Evolutionary conservation across 306 rosid genomes (phyloP), one percentile per base, ranked within the genome.

Genomic region (Pyrus communis): DNA sequence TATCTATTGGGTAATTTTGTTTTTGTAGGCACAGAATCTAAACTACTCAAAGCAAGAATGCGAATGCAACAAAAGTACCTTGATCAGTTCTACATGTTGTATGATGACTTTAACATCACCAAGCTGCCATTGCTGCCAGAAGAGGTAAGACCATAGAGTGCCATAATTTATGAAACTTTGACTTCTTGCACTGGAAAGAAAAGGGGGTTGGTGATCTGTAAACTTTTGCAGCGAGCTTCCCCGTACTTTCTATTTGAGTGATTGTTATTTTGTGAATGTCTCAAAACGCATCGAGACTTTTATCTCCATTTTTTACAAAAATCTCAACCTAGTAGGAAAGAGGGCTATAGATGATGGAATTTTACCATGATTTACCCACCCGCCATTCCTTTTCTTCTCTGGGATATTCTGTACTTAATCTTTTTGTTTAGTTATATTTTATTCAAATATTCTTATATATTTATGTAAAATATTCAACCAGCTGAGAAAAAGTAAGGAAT

Each of bases 51-150:
- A 88, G 93, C 98, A 61, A 96, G 99, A 81, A 96, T 96, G 99
- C 92, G 90, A 73, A 96, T 96, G 99, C 99, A 96, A 82, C 86
- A 92, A 68, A 96, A 91, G 84, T 96, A 96, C 80, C 87, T 92
- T 43, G 91, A 96, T 72, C 99, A 96, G 72, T 96, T 96, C 84
- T 96, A 96, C 88, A 82, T 90, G 97, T 84, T 96, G 90, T 96
- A 96, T 68, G 99, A 96, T 69, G 99, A 92, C 85, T 96, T 96
- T 22, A 80, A 92, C 81, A 91, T 96, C 77, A 92, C 93, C 81
- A 92, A 92, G 87, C 88, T 96, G 75, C 99, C 99, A 52, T 87
- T 96, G 79, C 93, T 96, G 63, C 99, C 99, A 11, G 84, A 92
- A 71, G 99, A 96, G 99, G 99, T 92, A 82, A 80, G 11, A 75